Base-by-base conservation (phyloP, 257 asterid genomes). In the Gardenia jasminoides region DNA sequence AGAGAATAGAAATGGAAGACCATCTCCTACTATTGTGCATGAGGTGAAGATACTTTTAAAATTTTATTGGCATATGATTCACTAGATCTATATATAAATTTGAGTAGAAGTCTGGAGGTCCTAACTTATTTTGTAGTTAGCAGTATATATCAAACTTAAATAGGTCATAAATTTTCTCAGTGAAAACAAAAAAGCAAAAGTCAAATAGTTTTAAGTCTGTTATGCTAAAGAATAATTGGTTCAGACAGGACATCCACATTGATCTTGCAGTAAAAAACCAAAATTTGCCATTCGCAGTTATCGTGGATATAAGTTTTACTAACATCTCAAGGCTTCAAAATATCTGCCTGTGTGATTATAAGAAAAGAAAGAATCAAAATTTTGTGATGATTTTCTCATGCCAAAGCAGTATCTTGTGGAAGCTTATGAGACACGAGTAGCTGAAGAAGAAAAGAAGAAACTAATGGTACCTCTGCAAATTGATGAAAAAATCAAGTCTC, bases 391-490 rank as follows among this genome's bases (percentile, higher is more conserved):
- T 75, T 68, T 70, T 76, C 79, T 82, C 75, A 44, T 85, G 36
- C 17, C 65, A 19, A 69, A 41, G 44, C 90, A 94, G 99, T 93
- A 91, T 85, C 94, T 94, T 1, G 95, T 91, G 83, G 99, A 91
- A 85, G 89, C 97, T 64, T 91, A 90, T 24, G 98, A 93, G 84
- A 82, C 96, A 1, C 82, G 83, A 77, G 94, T 87, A 11, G 92
- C 99, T 58, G 97, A 91, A 82, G 86, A 47, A 0, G 92, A 93
- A 85, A 92, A 91, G 85, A 89, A 84, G 81, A 88, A 87, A 75
- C 86, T 89, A n/a, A 70, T 79, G 85, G 80, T 70, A 46, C 90
- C 97, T 19, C 67, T 82, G 41, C 83, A 87, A n/a, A 81, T 90
- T 50, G 92, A 90, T 48, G 94, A 89, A 50, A 94, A 92, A 46